A percentile compares a stretch with the other conserved stretches of the same genome.
Evolutionary conservation across 208 protist species (phyloP).

Genomic region (Porcisia deanei): DNA sequence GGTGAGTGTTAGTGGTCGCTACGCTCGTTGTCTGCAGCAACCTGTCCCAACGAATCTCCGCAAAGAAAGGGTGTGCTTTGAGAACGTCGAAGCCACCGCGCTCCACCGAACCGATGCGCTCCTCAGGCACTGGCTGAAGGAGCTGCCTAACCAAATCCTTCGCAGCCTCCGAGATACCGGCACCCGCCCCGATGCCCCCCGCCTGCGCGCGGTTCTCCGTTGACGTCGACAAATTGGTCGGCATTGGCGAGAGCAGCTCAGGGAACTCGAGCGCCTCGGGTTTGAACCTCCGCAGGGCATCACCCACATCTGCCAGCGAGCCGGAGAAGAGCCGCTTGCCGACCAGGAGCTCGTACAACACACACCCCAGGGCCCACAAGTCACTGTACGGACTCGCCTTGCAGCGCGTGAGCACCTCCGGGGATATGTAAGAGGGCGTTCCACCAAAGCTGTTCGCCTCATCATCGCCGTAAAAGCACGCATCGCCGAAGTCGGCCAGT

Average conservation of each 20-base stretch:
- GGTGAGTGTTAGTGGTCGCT: constrained; percentile 45
- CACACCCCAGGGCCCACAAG: constrained; percentile 99
- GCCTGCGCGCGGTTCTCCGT: not conserved
- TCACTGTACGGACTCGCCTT: constrained; percentile 91
- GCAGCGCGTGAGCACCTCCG: constrained; percentile 83
- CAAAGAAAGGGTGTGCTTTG: constrained; percentile 90
- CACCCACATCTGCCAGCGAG: constrained; percentile 25
- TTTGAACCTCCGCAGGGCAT: constrained; percentile 57
- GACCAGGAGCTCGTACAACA: constrained; percentile 89
- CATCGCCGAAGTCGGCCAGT: constrained; percentile 72
- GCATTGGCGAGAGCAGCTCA: constrained; percentile 13
- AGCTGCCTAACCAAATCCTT: constrained; percentile 80
- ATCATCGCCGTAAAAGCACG: constrained; percentile 69
- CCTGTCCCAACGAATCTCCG: constrained; percentile 60
- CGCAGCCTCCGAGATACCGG: constrained; percentile 49
- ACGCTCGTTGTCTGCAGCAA: constrained; percentile 50
- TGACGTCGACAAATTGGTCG: not conserved
- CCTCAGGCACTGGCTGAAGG: constrained; percentile 56
- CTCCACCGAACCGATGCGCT: constrained; percentile 72
- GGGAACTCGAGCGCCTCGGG: constrained; percentile 61
- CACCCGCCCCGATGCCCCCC: not conserved
- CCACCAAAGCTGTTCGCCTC: constrained; percentile 74
- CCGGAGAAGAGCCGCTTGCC: constrained; percentile 26
- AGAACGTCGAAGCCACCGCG: constrained; percentile 75
- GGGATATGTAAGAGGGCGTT: constrained; percentile 75